These are phyloP conservation scores for Trichoderma erinaceum DNA, from an alignment of 495 filamentous ascomycete species.

Conservation along the genomic window DNA sequence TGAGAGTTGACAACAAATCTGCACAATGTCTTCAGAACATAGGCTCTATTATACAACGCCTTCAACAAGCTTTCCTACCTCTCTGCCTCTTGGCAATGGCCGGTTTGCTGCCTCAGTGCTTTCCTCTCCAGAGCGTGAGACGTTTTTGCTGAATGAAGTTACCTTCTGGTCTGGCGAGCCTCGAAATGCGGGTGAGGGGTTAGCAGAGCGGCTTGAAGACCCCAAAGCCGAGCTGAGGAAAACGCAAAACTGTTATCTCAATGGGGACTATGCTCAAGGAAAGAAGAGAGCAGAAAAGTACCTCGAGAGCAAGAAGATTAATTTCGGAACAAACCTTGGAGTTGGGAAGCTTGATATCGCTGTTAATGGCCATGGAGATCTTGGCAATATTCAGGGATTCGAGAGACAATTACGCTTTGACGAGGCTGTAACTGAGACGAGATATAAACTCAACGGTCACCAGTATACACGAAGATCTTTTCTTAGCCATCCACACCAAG, in stretches of 20 bases:
- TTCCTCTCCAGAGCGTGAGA: slow-evolving; percentile 16
- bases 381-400: neutral
- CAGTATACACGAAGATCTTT: slow-evolving; percentile 16
- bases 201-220: neutral
- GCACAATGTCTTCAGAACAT: slow-evolving; percentile 15
- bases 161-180: slow-evolving; percentile 19
- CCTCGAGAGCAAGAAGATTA: slow-evolving; percentile 17
- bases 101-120: slow-evolving; percentile 19
- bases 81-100: slow-evolving; percentile 18
- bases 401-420: slow-evolving; percentile 17
- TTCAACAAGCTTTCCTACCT: slow-evolving; percentile 12
- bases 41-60: slow-evolving; percentile 15
- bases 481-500: slow-evolving; percentile 18
- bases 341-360: slow-evolving; percentile 18
- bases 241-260: slow-evolving; percentile 17
- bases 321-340: slow-evolving; percentile 20
- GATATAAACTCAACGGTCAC: slow-evolving; percentile 14
- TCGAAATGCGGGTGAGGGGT: neutral
- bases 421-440: slow-evolving; percentile 17
- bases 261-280: slow-evolving; percentile 16
- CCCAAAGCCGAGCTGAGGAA: slow-evolving; percentile 16
- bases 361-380: neutral
- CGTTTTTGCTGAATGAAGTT: slow-evolving; percentile 18
- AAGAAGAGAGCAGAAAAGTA: slow-evolving; percentile 18
- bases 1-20: slow-evolving; percentile 10